Evolutionary conservation across 305 asterid genomes (phyloP).

Genomic region (Vinca major): DNA sequence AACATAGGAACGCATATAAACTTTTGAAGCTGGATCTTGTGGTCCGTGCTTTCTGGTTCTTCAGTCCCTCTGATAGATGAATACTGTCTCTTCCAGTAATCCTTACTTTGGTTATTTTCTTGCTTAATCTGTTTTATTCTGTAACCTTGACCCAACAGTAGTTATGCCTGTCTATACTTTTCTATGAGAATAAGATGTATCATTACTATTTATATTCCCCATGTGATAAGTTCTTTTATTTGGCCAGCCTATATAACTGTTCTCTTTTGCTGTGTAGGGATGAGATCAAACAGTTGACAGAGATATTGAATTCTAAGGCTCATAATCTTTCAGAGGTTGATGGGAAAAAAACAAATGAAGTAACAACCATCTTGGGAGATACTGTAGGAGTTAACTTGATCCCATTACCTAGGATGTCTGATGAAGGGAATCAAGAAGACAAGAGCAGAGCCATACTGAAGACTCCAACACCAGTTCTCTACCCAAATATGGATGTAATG

Average conservation of each 20-base stretch:
- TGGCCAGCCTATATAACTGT: not conserved
- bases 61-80: not conserved
- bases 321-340: constrained; percentile 24
- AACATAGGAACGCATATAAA: not conserved
- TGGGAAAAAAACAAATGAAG: constrained; percentile 29
- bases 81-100: not conserved
- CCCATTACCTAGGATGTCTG: constrained; percentile 33
- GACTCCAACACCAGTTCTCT: constrained; percentile 28
- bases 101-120: not conserved
- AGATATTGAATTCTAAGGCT: constrained; percentile 51
- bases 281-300: constrained; percentile 56
- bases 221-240: not conserved
- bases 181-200: not conserved
- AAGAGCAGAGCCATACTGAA: constrained; percentile 25
- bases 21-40: not conserved
- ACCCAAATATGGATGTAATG: constrained; percentile 40
- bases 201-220: not conserved
- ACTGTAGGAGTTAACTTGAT: constrained; percentile 30
- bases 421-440: constrained; percentile 31
- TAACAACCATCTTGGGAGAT: constrained; percentile 27
- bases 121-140: not conserved
- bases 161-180: not conserved
- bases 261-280: constrained; percentile 46
- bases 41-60: not conserved
- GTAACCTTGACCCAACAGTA: not conserved